Evolutionary conservation across 1,139 yeast species (phyloP).

Genomic region (Pichia norvegensis): DNA sequence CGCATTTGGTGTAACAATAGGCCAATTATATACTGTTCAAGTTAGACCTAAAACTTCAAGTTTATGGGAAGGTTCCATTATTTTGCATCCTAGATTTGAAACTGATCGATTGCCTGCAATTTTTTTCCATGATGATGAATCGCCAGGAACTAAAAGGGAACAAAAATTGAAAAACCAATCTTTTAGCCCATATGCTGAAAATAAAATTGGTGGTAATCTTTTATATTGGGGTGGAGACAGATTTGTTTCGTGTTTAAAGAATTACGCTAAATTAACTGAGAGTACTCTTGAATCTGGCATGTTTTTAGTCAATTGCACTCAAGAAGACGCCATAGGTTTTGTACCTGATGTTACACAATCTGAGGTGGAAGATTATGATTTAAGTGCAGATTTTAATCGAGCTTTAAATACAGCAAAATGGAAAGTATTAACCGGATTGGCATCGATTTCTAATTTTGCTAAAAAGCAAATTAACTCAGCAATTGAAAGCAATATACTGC

Average conservation of each 20-base stretch:
- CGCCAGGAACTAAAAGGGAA: constrained; percentile 61
- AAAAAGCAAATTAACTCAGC: constrained; percentile 51
- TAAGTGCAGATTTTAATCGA: constrained; percentile 31
- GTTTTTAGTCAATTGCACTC: constrained; percentile 69
- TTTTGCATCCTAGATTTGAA: constrained; percentile 56
- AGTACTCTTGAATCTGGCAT: constrained; percentile 68
- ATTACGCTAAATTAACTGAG: constrained; percentile 53
- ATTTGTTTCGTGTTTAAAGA: constrained; percentile 48
- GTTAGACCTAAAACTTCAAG: constrained; percentile 65
- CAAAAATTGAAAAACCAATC: constrained; percentile 51
- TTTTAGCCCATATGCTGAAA: constrained; percentile 68
- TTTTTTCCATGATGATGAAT: constrained; percentile 87
- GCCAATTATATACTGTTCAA: constrained; percentile 68
- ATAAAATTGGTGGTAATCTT: constrained; percentile 32
- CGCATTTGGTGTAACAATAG: constrained; percentile 55
- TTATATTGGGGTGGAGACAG: constrained; percentile 91
- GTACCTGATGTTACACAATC: constrained; percentile 41
- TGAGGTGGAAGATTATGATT: constrained; percentile 10
- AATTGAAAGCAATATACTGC: constrained; percentile 44
- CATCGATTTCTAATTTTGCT: constrained; percentile 68
- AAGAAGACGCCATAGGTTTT: constrained; percentile 70
- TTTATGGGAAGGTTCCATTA: constrained; percentile 87
- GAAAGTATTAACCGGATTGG: constrained; percentile 78
- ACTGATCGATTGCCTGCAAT: constrained; percentile 63
- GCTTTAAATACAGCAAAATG: constrained; percentile 68